Base-by-base conservation (phyloP, 345 rosid species). In the Salix purpurea region DNA sequence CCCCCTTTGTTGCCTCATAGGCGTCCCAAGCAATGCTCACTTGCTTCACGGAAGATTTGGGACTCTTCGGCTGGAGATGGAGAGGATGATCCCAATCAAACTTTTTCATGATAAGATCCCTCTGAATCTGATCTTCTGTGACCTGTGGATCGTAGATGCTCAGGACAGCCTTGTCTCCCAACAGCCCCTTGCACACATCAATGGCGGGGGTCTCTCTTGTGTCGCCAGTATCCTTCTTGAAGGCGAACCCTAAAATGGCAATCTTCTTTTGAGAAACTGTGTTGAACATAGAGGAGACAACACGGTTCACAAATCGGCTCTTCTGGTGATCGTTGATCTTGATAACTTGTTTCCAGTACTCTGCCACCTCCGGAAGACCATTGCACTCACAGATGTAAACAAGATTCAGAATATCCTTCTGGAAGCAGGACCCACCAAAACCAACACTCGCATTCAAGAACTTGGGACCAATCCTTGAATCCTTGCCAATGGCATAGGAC, bases 51-150 rank as follows among this genome's bases (percentile, higher is more conserved):
- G 90, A 83, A 58, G 94, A 79, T 10, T 23, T 58, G 58, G 94
- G 97, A 62, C 96, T 92, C 96, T 89, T 88, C 19, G 98, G 98
- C 85, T 94, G 98, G 75, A 94, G 91, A 84, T 94, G 98, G 70
- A 86, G 83, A 9, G 98, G 98, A 52, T 94, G 98, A 80, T 94
- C 98, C 97, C 94, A 94, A 80, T 91, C 97, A 72, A 94, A 94
- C 74, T 92, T 94, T 61, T 92, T 91, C 98, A 94, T 91, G 70
- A 89, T 85, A 16, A 94, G 91, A 81, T 94, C 98, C 80, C 96
- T 91, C 81, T 89, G 94, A 84, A 94, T 92, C 85, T 94, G 97
- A 56, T 94, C 97, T 81, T 88, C 91, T 0, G 90, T 86, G 69
- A 94, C 98, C 85, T 92, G 98, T 32, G 96, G 97, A 67, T 94